A percentile compares a stretch with the other conserved stretches of the same genome.
Evolutionary conservation across 805 yeast genomes (phyloP).

Genomic region (Wickerhamiella allomyrinae): DNA sequence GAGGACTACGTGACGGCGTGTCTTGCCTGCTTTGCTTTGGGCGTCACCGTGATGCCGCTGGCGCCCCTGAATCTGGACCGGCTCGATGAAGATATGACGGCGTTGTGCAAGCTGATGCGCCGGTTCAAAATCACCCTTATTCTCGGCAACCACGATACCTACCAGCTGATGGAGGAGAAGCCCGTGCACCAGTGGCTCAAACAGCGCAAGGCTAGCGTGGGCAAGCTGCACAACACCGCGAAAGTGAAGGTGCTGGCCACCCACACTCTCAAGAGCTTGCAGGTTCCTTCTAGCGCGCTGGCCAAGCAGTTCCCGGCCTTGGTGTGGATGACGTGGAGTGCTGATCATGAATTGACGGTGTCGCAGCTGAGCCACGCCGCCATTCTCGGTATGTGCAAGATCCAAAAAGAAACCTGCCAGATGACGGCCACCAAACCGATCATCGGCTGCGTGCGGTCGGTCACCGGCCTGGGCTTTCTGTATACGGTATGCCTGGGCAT

Average conservation of each 20-base stretch:
- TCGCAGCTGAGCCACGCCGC: constrained; percentile 42
- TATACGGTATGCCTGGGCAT: constrained; percentile 76
- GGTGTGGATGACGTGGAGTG: constrained; percentile 55
- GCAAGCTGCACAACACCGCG: constrained; percentile 51
- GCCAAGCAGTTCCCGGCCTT: constrained; percentile 36
- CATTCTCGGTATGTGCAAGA: constrained; percentile 68
- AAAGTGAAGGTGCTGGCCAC: constrained; percentile 32
- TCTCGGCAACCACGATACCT: constrained; percentile 67
- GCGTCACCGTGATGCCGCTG: constrained; percentile 65
- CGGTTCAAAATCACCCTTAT: constrained; percentile 61
- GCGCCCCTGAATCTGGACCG: constrained; percentile 54
- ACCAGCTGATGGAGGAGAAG: constrained; percentile 51
- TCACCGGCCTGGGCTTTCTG: constrained; percentile 74
- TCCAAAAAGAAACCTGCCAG: constrained; percentile 83
- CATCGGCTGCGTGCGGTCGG: constrained; percentile 75
- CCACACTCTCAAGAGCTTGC: constrained; percentile 18
- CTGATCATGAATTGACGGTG: constrained; percentile 56
- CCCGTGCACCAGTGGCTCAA: constrained; percentile 47
- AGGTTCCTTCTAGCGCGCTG: constrained; percentile 13
- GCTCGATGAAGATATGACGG: constrained; percentile 58
- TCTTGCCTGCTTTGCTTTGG: constrained; percentile 74
- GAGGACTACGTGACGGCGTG: constrained; percentile 77
- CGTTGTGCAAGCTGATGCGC: constrained; percentile 47
- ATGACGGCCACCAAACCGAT: constrained; percentile 57
- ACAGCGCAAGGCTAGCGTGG: constrained; percentile 27